Evolutionary conservation across 2,329 filamentous ascomycete genomes (phyloP).

Genomic region (Botryotinia narcissicola): DNA sequence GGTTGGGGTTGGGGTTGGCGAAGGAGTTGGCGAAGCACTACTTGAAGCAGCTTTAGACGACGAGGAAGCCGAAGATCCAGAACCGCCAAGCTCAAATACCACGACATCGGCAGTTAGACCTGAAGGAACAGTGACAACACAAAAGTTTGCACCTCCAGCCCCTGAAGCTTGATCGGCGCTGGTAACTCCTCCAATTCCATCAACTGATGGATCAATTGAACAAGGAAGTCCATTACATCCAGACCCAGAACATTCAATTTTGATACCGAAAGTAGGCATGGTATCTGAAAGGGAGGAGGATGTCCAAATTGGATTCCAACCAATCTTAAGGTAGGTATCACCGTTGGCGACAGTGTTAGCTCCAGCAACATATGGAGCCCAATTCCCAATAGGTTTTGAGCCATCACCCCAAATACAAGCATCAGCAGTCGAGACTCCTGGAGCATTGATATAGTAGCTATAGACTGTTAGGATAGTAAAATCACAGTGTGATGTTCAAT

Average conservation of each 20-base stretch:
- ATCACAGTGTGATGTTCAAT: slow-evolving; percentile 14
- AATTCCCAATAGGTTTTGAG: slow-evolving; percentile 66
- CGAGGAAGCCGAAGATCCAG: slow-evolving; percentile 24
- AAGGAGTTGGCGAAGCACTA: slow-evolving; percentile 22
- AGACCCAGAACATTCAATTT: slow-evolving; percentile 64
- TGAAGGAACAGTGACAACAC: slow-evolving; percentile 70
- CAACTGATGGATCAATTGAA: slow-evolving; percentile 60
- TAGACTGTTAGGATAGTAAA: slow-evolving; percentile 25
- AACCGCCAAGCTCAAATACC: slow-evolving; percentile 48
- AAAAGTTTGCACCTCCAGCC: slow-evolving; percentile 68
- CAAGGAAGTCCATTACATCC: slow-evolving; percentile 74
- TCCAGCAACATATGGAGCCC: slow-evolving; percentile 73
- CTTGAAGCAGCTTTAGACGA: slow-evolving; percentile 21
- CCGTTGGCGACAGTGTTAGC: slow-evolving; percentile 66
- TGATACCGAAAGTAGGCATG: slow-evolving; percentile 64
- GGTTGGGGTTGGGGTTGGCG: slow-evolving; percentile 33
- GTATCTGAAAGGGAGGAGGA: slow-evolving; percentile 52
- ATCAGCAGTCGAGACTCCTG: slow-evolving; percentile 56
- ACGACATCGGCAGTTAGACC: slow-evolving; percentile 67
- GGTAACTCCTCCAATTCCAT: slow-evolving; percentile 56
- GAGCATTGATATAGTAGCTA: slow-evolving; percentile 76
- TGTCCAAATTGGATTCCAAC: slow-evolving; percentile 73
- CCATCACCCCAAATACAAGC: slow-evolving; percentile 72
- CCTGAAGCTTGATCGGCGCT: slow-evolving; percentile 55
- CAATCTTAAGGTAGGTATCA: slow-evolving; percentile 71